A percentile compares a stretch with the other conserved stretches of the same genome.
Conservation (phyloP, 345 rosid genomes). For the Brassica rapa region DNA sequence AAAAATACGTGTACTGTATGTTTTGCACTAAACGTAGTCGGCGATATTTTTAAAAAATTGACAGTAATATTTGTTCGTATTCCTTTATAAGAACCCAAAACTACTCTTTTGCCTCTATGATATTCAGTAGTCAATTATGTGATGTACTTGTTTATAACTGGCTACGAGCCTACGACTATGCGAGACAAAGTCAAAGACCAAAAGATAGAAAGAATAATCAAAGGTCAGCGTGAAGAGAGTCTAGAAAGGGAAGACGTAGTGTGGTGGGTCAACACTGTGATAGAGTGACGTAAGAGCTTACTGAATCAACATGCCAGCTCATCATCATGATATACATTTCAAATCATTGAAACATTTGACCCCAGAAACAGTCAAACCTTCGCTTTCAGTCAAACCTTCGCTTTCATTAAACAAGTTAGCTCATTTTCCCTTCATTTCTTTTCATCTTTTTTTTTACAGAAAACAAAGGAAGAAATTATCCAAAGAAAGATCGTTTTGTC, state of each 20-base stretch:
- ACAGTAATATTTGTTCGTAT: background rate
- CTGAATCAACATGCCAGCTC: constrained; percentile 28
- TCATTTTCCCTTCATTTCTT: background rate
- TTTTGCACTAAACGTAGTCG: background rate
- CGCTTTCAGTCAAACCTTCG: background rate
- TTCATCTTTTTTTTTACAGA: background rate
- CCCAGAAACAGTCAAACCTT: constrained; percentile 14
- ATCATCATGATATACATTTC: constrained; percentile 7
- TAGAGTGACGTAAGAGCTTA: constrained; percentile 28
- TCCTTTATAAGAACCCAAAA: background rate
- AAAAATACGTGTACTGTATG: background rate
- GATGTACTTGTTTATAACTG: background rate
- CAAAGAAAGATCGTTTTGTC: background rate
- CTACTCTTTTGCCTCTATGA: background rate
- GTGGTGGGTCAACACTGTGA: constrained; percentile 25
- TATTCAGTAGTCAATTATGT: background rate
- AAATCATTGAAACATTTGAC: constrained; percentile 21
- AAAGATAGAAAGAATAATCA: constrained; percentile 3
- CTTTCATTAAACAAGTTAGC: background rate
- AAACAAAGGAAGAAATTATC: background rate
- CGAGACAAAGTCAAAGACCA: constrained; percentile 13
- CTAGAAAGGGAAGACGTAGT: constrained; percentile 20
- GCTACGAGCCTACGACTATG: background rate
- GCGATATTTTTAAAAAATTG: background rate
- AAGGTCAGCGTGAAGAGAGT: constrained; percentile 20